These are phyloP conservation scores for Phellinidium pouzarii DNA, from an alignment of 1,284 basidiomycete species.

Conservation along the genomic window DNA sequence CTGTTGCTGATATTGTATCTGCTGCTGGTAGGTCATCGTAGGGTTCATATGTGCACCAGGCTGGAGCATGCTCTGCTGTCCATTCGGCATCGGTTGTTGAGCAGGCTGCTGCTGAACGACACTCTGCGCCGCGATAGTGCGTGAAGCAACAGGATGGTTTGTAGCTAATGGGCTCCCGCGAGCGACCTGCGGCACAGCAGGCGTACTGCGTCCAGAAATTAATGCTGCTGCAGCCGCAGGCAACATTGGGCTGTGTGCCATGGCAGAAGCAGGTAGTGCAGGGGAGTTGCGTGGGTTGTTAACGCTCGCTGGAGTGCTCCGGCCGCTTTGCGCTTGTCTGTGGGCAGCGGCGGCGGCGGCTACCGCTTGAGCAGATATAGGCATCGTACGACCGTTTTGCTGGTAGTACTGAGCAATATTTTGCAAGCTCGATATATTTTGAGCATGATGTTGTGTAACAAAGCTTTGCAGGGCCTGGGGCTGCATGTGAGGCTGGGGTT, in stretches of 20 bases:
- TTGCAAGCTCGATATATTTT: slow-evolving; percentile 6
- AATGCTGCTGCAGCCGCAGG: slow-evolving; percentile 10
- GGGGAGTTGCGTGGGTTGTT: slow-evolving; percentile 6
- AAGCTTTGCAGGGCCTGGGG: slow-evolving; percentile 6
- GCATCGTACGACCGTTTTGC: slow-evolving; percentile 1
- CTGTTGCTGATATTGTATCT: slow-evolving; percentile 14
- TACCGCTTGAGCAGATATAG: slow-evolving; percentile 1
- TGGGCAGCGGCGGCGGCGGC: slow-evolving; percentile 5
- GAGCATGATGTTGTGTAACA: slow-evolving; percentile 11
- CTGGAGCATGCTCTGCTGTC: slow-evolving; percentile 13
- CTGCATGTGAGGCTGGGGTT: slow-evolving; percentile 19
- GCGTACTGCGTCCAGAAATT: slow-evolving; percentile 16
- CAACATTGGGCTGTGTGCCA: slow-evolving; percentile 16
- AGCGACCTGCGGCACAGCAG: slow-evolving; percentile 10
- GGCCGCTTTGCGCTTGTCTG: slow-evolving; percentile 9
- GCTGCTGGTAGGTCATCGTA: background rate
- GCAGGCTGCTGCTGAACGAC: slow-evolving; percentile 15
- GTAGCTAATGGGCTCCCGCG: slow-evolving; percentile 26
- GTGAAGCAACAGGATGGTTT: slow-evolving; percentile 18
- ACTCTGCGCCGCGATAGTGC: slow-evolving; percentile 11
- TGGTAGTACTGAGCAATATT: slow-evolving; percentile 4
- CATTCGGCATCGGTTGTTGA: slow-evolving; percentile 21
- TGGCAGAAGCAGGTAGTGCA: slow-evolving; percentile 9
- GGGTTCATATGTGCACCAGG: slow-evolving; percentile 11
- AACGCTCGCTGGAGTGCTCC: slow-evolving; percentile 9